Evolutionary conservation across 2,329 filamentous ascomycete species (phyloP).

Genomic region (Colletotrichum sp.): DNA sequence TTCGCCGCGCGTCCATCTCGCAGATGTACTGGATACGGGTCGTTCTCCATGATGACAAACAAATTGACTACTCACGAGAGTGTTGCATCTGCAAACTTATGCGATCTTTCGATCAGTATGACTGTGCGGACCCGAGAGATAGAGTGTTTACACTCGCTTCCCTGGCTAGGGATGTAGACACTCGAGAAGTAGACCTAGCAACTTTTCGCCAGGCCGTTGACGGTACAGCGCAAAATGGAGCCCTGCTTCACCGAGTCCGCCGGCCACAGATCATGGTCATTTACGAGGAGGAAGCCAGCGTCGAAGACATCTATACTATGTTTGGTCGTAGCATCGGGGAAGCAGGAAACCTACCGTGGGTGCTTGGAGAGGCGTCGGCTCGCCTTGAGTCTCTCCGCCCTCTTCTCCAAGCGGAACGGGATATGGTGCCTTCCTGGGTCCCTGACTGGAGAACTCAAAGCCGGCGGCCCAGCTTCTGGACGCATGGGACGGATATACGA

Average conservation of each 20-base stretch:
- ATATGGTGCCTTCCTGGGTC: background rate
- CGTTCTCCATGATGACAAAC: too few relatives aligned
- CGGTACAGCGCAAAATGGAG: background rate
- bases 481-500: too few relatives aligned
- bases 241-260: background rate
- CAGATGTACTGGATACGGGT: background rate
- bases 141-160: background rate
- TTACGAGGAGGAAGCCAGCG: background rate
- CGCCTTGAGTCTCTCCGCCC: background rate
- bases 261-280: background rate
- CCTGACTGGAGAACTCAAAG: background rate
- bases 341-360: background rate
- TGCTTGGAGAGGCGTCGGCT: background rate
- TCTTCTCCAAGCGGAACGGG: fast-evolving
- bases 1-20: background rate
- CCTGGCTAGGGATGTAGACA: background rate
- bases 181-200: background rate
- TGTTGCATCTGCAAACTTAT: background rate
- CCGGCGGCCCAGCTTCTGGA: background rate
- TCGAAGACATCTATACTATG: background rate
- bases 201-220: background rate
- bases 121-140: background rate
- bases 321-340: background rate
- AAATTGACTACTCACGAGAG: too few relatives aligned
- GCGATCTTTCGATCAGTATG: background rate